Percentiles rank a stretch among this genome's conserved stretches.
These are phyloP conservation scores for Coprinellus aureogranulatus DNA, from an alignment of 768 basidiomycete genomes.

Conservation along the genomic window DNA sequence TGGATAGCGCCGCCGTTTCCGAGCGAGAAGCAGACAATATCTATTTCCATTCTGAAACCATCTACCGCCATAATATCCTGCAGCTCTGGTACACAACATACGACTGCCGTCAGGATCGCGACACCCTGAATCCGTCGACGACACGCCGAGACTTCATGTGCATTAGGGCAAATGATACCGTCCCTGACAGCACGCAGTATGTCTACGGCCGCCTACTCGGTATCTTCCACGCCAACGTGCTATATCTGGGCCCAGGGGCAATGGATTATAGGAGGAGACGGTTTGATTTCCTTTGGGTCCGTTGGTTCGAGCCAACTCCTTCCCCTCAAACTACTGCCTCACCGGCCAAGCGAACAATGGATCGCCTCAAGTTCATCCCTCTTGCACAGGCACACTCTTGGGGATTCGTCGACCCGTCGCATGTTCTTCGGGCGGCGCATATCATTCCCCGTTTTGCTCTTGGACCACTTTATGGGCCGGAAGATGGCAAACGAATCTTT, in stretches of 20 bases:
- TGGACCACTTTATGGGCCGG: background rate
- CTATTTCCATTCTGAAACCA: background rate
- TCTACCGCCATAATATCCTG: slow-evolving; percentile 12
- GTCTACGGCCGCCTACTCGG: background rate
- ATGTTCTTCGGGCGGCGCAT: background rate
- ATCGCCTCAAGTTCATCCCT: no score
- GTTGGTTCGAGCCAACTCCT: background rate
- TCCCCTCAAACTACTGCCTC: no score
- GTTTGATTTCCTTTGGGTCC: background rate
- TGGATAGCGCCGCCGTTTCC: background rate
- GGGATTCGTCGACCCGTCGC: background rate
- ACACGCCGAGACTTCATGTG: slow-evolving; percentile 1
- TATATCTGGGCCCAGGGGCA: background rate
- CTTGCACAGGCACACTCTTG: no score
- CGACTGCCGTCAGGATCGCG: slow-evolving; percentile 11
- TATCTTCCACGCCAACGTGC: background rate
- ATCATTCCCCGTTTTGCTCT: background rate
- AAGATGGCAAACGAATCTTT: background rate
- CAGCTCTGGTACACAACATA: slow-evolving; percentile 17
- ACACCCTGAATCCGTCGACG: slow-evolving; percentile 13
- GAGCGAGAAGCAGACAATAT: background rate
- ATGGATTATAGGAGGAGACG: background rate
- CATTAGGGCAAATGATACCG: background rate
- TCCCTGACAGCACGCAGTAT: background rate
- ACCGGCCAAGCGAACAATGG: no score